phyloP scores from a whole-genome alignment of 495 filamentous ascomycete genomes.

The Chaetomium fimeti region DNA sequence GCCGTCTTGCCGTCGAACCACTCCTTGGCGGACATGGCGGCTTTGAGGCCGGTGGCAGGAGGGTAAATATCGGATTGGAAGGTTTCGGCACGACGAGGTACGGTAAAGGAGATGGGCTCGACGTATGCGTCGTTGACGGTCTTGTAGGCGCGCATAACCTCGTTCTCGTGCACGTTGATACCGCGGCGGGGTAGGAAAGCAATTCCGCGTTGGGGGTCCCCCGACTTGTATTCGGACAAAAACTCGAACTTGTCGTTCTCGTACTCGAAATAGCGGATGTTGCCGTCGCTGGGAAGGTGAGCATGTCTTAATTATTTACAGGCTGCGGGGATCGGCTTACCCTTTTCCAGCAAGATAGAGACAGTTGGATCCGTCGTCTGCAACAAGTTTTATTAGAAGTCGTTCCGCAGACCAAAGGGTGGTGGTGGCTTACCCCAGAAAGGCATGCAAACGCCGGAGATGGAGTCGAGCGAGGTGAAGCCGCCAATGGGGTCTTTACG shows the following conservation, averaged over 20 bases:
- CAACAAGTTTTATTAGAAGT: conserved; percentile 32
- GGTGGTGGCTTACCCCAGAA: conserved; percentile 71
- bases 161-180: conserved; percentile 94
- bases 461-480: conserved; percentile 84
- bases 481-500: conserved; percentile 82
- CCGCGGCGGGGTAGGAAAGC: conserved; percentile 95
- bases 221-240: conserved; percentile 91
- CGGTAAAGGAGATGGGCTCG: conserved; percentile 95
- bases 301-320: neutral
- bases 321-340: conserved; percentile 52
- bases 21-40: conserved; percentile 74
- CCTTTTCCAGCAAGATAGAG: conserved; percentile 95
- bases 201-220: conserved; percentile 88
- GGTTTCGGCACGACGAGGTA: conserved; percentile 88
- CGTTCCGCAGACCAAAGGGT: neutral
- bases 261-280: conserved; percentile 97
- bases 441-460: conserved; percentile 97
- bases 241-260: conserved; percentile 97
- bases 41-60: conserved; percentile 70
- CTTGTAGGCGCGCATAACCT: conserved; percentile 94
- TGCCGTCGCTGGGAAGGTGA: conserved; percentile 69
- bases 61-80: conserved; percentile 98
- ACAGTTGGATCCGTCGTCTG: conserved; percentile 84
- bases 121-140: conserved; percentile 92
- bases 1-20: conserved; percentile 85